Evolutionary conservation across 306 rosid species (phyloP).

Genomic region (Casuarina glauca): DNA sequence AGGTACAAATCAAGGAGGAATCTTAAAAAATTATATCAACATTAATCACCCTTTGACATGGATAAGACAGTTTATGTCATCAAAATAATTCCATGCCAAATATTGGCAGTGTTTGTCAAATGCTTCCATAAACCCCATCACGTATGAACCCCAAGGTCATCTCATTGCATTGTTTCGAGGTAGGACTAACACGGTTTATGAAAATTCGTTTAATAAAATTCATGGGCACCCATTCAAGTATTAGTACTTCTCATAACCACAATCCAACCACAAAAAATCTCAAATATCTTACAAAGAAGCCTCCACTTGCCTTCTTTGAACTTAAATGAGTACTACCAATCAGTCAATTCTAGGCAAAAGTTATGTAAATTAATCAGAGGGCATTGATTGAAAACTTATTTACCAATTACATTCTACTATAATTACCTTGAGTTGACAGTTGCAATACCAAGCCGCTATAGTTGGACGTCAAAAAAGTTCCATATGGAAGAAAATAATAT

Average conservation of each 20-base stretch:
- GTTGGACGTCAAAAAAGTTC: not conserved
- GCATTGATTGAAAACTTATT: not conserved
- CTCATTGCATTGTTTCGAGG: not conserved
- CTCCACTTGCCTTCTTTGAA: slow-evolving; percentile 1
- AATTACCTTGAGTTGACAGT: not conserved
- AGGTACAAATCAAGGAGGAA: not conserved
- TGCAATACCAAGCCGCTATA: not conserved
- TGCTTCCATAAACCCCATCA: not conserved
- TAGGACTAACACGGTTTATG: not conserved
- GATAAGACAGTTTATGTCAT: not conserved
- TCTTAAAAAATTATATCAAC: not conserved
- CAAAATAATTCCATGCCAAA: not conserved
- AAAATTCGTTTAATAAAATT: not conserved
- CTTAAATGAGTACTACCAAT: not conserved
- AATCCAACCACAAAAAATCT: not conserved
- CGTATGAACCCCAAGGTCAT: not conserved
- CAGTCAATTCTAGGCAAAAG: not conserved
- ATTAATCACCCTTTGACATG: not conserved
- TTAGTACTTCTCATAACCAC: not conserved
- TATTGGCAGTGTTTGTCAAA: not conserved
- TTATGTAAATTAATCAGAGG: not conserved
- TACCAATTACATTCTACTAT: not conserved
- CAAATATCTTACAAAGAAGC: not conserved
- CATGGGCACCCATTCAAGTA: not conserved
- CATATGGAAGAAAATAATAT: not conserved